Percentiles rank a stretch among this genome's conserved stretches.
Conservation (phyloP, 768 basidiomycete genomes). For the Termitomyces sp. region DNA sequence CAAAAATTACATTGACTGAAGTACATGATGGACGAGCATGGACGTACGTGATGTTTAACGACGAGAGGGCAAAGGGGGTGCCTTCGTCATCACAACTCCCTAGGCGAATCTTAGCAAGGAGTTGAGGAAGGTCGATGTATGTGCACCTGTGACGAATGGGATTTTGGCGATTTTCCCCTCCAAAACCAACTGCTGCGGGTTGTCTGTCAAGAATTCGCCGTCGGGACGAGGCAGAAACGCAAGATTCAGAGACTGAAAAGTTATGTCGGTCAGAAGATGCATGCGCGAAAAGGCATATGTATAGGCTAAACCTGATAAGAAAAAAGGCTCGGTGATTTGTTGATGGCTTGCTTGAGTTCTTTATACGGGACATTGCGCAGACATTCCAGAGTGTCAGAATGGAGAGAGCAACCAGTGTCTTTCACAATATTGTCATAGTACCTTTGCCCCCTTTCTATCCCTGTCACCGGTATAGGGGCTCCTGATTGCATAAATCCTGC, state of each 20-base stretch:
- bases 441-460: conserved; percentile 37
- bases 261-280: conserved; percentile 21
- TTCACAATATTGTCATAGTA: conserved; percentile 40
- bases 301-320: conserved; percentile 21
- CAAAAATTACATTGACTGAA: neutral
- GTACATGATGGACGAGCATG: too few species aligned
- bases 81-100: conserved; percentile 59
- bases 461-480: conserved; percentile 38
- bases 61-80: conserved; percentile 41
- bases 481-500: conserved; percentile 50
- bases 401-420: conserved; percentile 34
- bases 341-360: conserved; percentile 34
- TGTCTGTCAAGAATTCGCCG: conserved; percentile 41
- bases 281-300: neutral
- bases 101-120: conserved; percentile 9
- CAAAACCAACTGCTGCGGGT: conserved; percentile 36
- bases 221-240: conserved; percentile 48
- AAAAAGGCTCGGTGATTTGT: conserved; percentile 35
- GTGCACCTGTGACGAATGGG: conserved; percentile 40
- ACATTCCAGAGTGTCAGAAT: conserved; percentile 38
- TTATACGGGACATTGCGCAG: conserved; percentile 34
- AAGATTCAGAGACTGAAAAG: conserved; percentile 33
- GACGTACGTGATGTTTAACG: conserved; percentile 42
- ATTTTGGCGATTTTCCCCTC: conserved; percentile 42
- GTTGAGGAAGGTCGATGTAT: conserved; percentile 1